Conservation (phyloP, 108 stramenopile genomes). For the Cyclotella cryptica region DNA sequence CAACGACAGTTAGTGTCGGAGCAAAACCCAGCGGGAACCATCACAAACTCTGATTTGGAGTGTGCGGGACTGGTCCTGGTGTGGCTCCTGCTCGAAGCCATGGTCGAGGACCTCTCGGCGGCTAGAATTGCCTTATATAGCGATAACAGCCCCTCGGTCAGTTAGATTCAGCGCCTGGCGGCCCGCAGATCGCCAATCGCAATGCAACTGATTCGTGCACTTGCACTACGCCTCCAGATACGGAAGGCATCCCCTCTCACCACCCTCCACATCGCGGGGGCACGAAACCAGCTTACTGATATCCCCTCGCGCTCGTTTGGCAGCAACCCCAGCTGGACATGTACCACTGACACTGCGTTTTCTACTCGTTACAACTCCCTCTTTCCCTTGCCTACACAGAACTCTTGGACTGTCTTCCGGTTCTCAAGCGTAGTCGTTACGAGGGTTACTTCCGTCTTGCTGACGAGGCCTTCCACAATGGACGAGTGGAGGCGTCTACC, state of each 20-base stretch:
- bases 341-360: slow-evolving; percentile 11
- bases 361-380: slow-evolving; percentile 12
- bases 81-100: slow-evolving; percentile 44
- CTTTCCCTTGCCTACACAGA: slow-evolving; percentile 30
- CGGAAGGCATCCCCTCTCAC: slow-evolving; percentile 13
- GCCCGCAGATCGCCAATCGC: slow-evolving; percentile 1
- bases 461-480: too few species aligned
- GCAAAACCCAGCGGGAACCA: too few species aligned
- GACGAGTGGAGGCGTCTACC: too few species aligned
- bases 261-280: slow-evolving; percentile 27
- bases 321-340: slow-evolving; percentile 31
- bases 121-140: slow-evolving; percentile 13
- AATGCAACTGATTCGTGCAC: slow-evolving; percentile 3
- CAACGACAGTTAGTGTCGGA: slow-evolving; percentile 19
- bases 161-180: slow-evolving; percentile 16
- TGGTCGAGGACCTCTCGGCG: neutral
- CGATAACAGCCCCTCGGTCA: too few species aligned
- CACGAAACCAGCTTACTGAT: slow-evolving; percentile 33
- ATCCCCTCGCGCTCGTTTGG: slow-evolving; percentile 39
- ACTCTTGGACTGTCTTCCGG: slow-evolving; percentile 31
- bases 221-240: slow-evolving; percentile 1
- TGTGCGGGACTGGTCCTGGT: slow-evolving; percentile 34
- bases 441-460: too few species aligned
- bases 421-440: neutral
- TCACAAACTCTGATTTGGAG: slow-evolving; percentile 55